A percentile compares a stretch with the other conserved stretches of the same genome.
Evolutionary conservation across 2,329 filamentous ascomycete species (phyloP).

Genomic region (Colletotrichum aenigma): DNA sequence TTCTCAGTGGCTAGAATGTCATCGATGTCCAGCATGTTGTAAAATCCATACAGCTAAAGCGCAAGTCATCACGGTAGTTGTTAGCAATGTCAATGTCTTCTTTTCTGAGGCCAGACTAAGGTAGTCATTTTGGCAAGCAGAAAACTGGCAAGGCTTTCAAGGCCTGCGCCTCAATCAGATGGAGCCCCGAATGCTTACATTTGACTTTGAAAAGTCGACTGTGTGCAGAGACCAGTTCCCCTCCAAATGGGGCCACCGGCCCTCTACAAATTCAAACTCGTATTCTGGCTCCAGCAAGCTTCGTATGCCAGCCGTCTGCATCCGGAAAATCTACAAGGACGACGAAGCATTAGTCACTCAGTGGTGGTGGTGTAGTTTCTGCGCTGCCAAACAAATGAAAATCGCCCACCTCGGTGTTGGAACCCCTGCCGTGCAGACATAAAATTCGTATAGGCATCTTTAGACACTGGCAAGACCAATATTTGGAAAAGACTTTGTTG

Average conservation of each 20-base stretch:
- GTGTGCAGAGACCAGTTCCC: background rate
- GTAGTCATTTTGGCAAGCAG: background rate
- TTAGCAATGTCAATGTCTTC: background rate
- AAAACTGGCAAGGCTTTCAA: background rate
- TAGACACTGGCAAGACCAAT: background rate
- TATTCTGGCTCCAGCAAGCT: background rate
- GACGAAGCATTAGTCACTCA: background rate
- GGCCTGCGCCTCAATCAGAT: background rate
- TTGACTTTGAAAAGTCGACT: background rate
- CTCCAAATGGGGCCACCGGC: background rate
- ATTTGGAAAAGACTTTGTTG: background rate
- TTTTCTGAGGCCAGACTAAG: background rate
- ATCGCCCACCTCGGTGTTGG: background rate
- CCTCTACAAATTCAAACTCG: background rate
- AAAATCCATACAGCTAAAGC: background rate
- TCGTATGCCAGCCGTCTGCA: background rate
- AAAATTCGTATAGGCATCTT: background rate
- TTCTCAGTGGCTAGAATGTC: background rate
- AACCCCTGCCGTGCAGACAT: background rate
- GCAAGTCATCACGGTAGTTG: background rate
- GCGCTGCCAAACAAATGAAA: background rate
- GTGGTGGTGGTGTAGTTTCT: background rate
- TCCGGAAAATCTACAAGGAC: background rate
- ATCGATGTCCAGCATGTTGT: background rate
- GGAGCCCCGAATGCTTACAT: background rate